Evolutionary conservation across 1,284 basidiomycete genomes (phyloP).

Genomic region (Cronartium quercuum): DNA sequence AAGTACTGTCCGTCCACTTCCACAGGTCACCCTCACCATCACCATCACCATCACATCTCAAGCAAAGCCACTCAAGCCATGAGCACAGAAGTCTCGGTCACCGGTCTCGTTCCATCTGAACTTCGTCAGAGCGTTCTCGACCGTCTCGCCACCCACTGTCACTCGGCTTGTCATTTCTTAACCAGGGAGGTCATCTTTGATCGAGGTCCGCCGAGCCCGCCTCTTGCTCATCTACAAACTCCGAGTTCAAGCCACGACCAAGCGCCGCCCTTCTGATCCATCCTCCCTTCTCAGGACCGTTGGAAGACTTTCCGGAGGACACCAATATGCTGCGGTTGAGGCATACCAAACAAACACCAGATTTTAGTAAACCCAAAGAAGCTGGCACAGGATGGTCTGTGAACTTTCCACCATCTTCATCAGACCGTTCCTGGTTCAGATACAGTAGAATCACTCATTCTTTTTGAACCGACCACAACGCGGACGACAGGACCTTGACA

Average conservation of each 20-base stretch:
- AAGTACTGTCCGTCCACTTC: too few relatives aligned
- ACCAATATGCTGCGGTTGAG: slow-evolving; percentile 20
- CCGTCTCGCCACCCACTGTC: slow-evolving; percentile 17
- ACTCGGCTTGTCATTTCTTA: slow-evolving; percentile 17
- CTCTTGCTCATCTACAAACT: neutral
- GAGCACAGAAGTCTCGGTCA: slow-evolving; percentile 21
- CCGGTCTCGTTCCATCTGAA: neutral
- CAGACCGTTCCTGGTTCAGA: neutral
- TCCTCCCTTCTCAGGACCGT: slow-evolving; percentile 3
- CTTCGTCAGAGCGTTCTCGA: slow-evolving; percentile 20
- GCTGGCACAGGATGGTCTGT: slow-evolving; percentile 20
- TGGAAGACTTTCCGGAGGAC: slow-evolving; percentile 5
- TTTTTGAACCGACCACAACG: neutral
- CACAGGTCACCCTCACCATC: neutral
- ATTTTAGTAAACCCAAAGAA: slow-evolving; percentile 3
- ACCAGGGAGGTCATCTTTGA: slow-evolving; percentile 14
- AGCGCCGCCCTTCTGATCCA: too few relatives aligned
- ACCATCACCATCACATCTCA: neutral
- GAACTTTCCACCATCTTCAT: neutral
- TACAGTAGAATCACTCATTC: neutral
- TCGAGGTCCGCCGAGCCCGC: slow-evolving; percentile 1
- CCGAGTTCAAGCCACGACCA: too few relatives aligned
- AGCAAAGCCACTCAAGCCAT: neutral
- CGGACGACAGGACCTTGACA: slow-evolving; percentile 10
- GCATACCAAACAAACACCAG: slow-evolving; percentile 18